Conservation (phyloP, 768 basidiomycete species). For the Strobilomyces dryophilus region DNA sequence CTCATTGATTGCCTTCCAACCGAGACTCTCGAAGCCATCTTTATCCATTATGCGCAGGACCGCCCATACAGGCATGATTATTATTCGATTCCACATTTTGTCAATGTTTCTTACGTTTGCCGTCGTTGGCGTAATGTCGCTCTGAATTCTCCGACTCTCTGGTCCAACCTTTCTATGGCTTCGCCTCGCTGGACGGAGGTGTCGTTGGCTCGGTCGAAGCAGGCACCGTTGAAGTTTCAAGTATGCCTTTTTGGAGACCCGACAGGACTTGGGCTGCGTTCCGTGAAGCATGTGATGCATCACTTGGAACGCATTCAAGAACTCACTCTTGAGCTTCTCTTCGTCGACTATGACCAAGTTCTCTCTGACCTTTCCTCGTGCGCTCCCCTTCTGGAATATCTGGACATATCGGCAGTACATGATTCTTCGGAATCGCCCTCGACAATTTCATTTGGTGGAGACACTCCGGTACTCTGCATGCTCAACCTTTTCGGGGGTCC, state of each 20-base stretch:
- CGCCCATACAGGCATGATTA: neutral
- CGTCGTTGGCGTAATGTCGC: neutral
- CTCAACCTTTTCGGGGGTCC: no score
- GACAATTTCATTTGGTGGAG: no score
- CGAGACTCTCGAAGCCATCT: neutral
- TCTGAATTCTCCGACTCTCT: neutral
- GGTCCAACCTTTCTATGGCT: neutral
- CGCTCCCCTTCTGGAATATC: neutral
- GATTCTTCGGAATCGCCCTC: no score
- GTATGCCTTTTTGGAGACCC: no score
- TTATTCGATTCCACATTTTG: neutral
- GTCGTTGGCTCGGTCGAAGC: neutral
- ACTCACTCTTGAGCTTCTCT: neutral
- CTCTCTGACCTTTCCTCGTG: neutral
- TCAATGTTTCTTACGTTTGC: neutral
- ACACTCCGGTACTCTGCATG: no score
- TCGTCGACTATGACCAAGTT: no score
- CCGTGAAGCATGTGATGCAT: neutral
- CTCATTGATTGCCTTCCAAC: neutral
- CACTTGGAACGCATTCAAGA: slow-evolving; percentile 1
- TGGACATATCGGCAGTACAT: neutral
- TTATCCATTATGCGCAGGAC: neutral
- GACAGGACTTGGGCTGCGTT: neutral
- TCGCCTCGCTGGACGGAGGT: neutral
- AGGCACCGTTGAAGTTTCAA: neutral